These are phyloP conservation scores for Friedmanniomyces simplex DNA, from an alignment of 495 filamentous ascomycete genomes.

Conservation along the genomic window DNA sequence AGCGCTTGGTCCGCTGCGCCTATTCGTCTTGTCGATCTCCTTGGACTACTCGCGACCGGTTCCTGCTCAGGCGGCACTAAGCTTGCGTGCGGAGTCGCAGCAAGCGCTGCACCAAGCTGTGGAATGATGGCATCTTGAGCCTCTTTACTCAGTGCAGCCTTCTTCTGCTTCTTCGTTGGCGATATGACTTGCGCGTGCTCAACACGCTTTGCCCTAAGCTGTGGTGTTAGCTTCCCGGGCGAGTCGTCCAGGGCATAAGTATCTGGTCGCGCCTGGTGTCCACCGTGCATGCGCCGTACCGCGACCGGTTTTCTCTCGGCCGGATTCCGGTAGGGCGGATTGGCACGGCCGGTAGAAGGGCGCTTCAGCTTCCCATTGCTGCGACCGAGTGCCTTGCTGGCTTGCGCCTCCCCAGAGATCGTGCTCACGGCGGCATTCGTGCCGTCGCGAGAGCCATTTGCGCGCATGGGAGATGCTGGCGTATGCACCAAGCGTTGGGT, in stretches of 20 bases:
- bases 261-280: background rate
- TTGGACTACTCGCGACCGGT: background rate
- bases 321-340: background rate
- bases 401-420: background rate
- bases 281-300: background rate
- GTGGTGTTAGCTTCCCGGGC: background rate
- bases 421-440: background rate
- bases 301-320: background rate
- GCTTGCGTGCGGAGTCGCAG: no score
- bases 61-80: background rate
- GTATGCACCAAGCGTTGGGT: background rate
- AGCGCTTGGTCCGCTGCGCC: background rate
- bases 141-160: background rate
- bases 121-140: background rate
- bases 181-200: background rate
- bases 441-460: background rate
- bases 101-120: no score
- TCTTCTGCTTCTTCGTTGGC: background rate
- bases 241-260: background rate
- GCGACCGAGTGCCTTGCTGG: background rate
- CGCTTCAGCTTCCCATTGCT: slow-evolving; percentile 7
- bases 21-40: background rate
- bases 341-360: background rate
- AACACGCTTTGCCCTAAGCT: background rate
- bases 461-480: background rate